Conservation (phyloP, 2,329 filamentous ascomycete species). For the Aspergillus transmontanensis region DNA sequence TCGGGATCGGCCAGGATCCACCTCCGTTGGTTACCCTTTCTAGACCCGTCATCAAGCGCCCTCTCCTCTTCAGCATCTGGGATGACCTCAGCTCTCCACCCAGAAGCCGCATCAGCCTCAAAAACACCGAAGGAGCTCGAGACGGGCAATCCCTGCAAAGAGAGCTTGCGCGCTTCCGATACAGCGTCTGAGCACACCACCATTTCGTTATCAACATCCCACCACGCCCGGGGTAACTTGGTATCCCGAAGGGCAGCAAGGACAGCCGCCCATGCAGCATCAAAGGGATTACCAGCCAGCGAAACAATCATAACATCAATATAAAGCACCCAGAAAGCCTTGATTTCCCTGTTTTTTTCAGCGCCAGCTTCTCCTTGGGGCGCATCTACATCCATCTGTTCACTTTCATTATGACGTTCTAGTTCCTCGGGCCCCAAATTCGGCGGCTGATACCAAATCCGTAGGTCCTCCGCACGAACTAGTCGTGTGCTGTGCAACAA, state of each 20-base stretch:
- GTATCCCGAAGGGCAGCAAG: slow-evolving; percentile 80
- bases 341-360: slow-evolving; percentile 55
- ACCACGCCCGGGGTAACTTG: slow-evolving; percentile 74
- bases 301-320: slow-evolving; percentile 95
- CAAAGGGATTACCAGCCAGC: slow-evolving; percentile 87
- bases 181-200: slow-evolving; percentile 72
- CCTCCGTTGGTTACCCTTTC: slow-evolving; percentile 36
- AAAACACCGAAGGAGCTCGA: slow-evolving; percentile 80
- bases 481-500: slow-evolving; percentile 73
- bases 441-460: slow-evolving; percentile 68
- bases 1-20: slow-evolving; percentile 91
- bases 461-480: slow-evolving; percentile 67
- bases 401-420: slow-evolving; percentile 41
- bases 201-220: slow-evolving; percentile 78
- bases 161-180: slow-evolving; percentile 58
- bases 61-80: slow-evolving; percentile 35
- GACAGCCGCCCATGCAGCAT: slow-evolving; percentile 84
- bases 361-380: slow-evolving; percentile 33
- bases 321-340: slow-evolving; percentile 93
- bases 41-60: slow-evolving; percentile 49
- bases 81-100: slow-evolving; percentile 42
- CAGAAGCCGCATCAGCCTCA: slow-evolving; percentile 54
- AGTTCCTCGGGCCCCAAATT: slow-evolving; percentile 36
- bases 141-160: slow-evolving; percentile 69
- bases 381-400: slow-evolving; percentile 53